phyloP scores from a whole-genome alignment of 768 basidiomycete species.

The Termitomyces sp. region DNA sequence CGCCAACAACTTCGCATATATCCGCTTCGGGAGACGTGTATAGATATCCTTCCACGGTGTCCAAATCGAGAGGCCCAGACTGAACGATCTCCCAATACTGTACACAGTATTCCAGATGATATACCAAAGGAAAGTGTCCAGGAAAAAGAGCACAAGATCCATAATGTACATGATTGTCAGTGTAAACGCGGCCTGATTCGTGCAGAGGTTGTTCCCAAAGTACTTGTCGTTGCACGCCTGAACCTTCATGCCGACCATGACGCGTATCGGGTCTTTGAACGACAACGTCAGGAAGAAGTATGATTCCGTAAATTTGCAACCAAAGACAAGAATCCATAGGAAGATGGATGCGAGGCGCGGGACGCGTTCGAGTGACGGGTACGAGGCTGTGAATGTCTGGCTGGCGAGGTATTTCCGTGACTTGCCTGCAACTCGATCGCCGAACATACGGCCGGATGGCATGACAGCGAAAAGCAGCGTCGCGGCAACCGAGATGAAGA shows the following conservation, averaged over 20 bases:
- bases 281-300: constrained; percentile 98
- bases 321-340: constrained; percentile 92
- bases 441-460: constrained; percentile 98
- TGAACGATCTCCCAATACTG: constrained; percentile 84
- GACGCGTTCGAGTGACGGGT: constrained; percentile 61
- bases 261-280: constrained; percentile 88
- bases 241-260: constrained; percentile 96
- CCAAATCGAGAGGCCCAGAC: constrained; percentile 94
- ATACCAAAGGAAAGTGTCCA: constrained; percentile 99
- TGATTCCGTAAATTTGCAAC: constrained; percentile 94
- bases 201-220: constrained; percentile 82
- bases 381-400: constrained; percentile 97
- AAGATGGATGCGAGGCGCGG: constrained; percentile 76
- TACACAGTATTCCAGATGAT: constrained; percentile 99
- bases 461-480: constrained; percentile 87
- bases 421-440: constrained; percentile 94
- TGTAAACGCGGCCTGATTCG: constrained; percentile 92
- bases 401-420: constrained; percentile 95
- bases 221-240: constrained; percentile 85
- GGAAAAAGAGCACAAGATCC: constrained; percentile 95
- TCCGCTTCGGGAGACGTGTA: constrained; percentile 91
- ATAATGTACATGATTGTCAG: constrained; percentile 98
- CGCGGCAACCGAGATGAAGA: constrained; percentile 86
- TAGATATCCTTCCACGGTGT: constrained; percentile 99
- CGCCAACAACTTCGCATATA: constrained; percentile 93